Evolutionary conservation across 2,329 filamentous ascomycete species (phyloP).

Genomic region (Fusarium neocosmosporiellum): DNA sequence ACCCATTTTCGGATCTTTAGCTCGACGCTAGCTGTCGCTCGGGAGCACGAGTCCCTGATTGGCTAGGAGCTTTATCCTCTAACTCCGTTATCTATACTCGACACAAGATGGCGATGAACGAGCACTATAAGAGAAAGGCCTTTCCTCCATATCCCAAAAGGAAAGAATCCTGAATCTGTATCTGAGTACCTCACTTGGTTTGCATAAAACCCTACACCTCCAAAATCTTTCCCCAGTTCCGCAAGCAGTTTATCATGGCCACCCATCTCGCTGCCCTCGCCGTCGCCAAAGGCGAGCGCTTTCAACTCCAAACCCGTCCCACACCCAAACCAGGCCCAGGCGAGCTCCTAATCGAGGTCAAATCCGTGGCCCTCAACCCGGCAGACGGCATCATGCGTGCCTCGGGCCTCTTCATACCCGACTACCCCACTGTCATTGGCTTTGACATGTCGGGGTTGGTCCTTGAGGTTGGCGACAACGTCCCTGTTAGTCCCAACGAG

Average conservation of each 20-base stretch:
- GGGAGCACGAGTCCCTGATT: conserved; percentile 43
- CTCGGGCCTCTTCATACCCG: conserved; percentile 53
- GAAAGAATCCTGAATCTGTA: not conserved
- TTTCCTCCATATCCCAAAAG: not conserved
- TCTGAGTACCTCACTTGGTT: not conserved
- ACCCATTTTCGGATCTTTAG: conserved; percentile 18
- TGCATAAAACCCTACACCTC: not conserved
- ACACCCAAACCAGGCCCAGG: conserved; percentile 58
- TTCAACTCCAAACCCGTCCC: conserved; percentile 50
- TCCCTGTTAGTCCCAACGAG: conserved; percentile 42
- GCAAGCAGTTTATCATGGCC: conserved; percentile 38
- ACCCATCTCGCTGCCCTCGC: conserved; percentile 56
- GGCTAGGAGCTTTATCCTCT: conserved; percentile 23
- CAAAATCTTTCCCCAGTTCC: not conserved
- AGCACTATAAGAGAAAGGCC: conserved; percentile 8
- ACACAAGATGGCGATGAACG: not conserved
- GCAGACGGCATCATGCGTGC: conserved; percentile 57
- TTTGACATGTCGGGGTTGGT: conserved; percentile 58
- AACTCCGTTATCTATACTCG: not conserved
- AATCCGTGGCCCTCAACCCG: conserved; percentile 61
- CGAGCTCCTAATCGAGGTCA: conserved; percentile 60
- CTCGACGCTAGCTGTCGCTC: conserved; percentile 41
- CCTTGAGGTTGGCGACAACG: conserved; percentile 53
- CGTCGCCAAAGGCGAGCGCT: conserved; percentile 49
- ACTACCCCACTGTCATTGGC: conserved; percentile 55